A percentile compares a stretch with the other conserved stretches of the same genome.
These are phyloP conservation scores for Phytophthora nicotianae DNA, from an alignment of 352 stramenopile species.

Conservation along the genomic window DNA sequence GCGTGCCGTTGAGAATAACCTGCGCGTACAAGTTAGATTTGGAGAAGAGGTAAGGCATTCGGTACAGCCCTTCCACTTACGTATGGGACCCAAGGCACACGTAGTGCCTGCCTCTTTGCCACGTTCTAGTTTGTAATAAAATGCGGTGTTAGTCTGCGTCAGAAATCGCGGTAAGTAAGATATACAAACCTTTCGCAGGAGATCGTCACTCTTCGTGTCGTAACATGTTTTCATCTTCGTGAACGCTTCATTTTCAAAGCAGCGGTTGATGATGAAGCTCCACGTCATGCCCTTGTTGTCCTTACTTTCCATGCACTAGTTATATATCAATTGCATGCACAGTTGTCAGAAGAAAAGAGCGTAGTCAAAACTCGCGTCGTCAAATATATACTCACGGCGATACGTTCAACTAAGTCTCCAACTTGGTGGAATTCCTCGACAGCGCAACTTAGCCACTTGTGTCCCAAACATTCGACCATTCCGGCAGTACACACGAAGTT, in stretches of 20 bases:
- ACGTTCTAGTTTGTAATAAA: conserved; percentile 46
- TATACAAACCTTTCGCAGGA: conserved; percentile 56
- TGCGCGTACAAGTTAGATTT: conserved; percentile 16
- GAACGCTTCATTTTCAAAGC: conserved; percentile 54
- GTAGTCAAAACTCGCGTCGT: neutral
- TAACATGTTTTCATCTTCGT: conserved; percentile 73
- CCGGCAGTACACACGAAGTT: conserved; percentile 76
- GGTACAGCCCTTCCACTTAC: conserved; percentile 37
- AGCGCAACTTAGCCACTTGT: conserved; percentile 82
- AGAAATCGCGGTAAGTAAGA: neutral
- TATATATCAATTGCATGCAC: conserved; percentile 5
- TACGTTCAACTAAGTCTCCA: conserved; percentile 58
- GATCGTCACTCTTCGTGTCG: conserved; percentile 54
- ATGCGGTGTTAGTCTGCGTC: neutral
- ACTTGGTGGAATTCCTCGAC: conserved; percentile 72
- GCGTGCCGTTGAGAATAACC: conserved; percentile 63
- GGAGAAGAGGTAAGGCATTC: conserved; percentile 6
- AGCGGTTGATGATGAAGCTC: conserved; percentile 66
- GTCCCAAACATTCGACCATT: conserved; percentile 72
- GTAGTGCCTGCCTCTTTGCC: conserved; percentile 47
- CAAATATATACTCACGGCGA: conserved; percentile 51
- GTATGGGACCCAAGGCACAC: conserved; percentile 72
- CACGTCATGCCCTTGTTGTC: conserved; percentile 78
- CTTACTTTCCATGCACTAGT: conserved; percentile 73
- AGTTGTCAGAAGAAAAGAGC: conserved; percentile 10